Conservation (phyloP, 257 asterid genomes). For the Apocynum venetum region DNA sequence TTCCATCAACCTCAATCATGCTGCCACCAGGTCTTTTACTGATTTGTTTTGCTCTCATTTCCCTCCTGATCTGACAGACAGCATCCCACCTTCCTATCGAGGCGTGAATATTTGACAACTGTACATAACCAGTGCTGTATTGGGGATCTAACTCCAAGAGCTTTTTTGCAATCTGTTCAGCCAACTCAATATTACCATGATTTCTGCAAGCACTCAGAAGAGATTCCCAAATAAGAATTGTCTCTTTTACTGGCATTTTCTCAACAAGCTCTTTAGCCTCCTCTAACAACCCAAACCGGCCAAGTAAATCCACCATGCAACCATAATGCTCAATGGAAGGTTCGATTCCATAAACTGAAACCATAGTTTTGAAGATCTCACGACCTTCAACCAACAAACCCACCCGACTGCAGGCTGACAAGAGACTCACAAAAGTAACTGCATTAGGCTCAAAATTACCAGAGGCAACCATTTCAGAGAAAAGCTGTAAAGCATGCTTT, state of each 20-base stretch:
- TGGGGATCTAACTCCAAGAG: conserved; percentile 31
- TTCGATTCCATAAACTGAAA: conserved; percentile 24
- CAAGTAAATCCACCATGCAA: conserved; percentile 43
- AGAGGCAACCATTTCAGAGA: conserved; percentile 24
- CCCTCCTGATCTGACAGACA: conserved; percentile 24
- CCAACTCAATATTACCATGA: conserved; percentile 30
- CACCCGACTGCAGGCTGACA: conserved; percentile 41
- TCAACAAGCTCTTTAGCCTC: conserved; percentile 35
- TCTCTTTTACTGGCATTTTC: conserved; percentile 25
- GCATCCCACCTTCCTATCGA: conserved; percentile 29
- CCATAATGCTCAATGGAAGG: conserved; percentile 38
- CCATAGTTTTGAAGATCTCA: conserved; percentile 29
- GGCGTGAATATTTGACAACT: conserved; percentile 35
- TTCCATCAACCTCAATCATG: conserved; percentile 37
- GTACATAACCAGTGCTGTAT: conserved; percentile 33
- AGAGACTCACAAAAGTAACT: conserved; percentile 32
- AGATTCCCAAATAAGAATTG: conserved; percentile 30
- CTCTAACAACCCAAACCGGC: conserved; percentile 30
- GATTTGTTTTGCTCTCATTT: conserved; percentile 26
- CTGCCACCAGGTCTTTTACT: conserved; percentile 36
- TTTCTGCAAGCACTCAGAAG: conserved; percentile 37
- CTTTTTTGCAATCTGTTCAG: conserved; percentile 26
- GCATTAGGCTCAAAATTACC: conserved; percentile 29
- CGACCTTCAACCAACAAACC: conserved; percentile 32
- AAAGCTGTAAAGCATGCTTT: conserved; percentile 26